Conservation (phyloP, 441 rosid species). For the Omphalea diandra region DNA sequence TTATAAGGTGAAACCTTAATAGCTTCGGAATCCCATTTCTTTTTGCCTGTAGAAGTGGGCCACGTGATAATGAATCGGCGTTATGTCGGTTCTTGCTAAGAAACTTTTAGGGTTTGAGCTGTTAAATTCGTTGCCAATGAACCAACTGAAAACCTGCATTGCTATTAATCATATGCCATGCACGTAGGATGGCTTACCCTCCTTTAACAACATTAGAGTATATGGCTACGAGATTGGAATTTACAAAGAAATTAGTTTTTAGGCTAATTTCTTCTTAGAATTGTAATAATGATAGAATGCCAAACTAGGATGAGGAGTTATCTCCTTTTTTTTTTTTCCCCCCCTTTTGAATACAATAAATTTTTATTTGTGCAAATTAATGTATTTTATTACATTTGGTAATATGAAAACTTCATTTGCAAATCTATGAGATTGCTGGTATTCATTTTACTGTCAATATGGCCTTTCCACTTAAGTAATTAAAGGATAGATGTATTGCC, state of each 20-base stretch:
- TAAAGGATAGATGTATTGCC: too few relatives aligned
- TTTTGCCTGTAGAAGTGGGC: conserved; percentile 19
- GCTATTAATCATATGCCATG: conserved; percentile 19
- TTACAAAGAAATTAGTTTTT: too few relatives aligned
- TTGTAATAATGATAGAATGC: not conserved
- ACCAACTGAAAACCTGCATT: not conserved
- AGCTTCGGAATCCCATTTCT: conserved; percentile 40
- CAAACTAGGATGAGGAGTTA: too few relatives aligned
- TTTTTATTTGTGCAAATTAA: too few relatives aligned
- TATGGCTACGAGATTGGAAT: not conserved
- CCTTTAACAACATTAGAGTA: not conserved
- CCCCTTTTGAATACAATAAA: too few relatives aligned
- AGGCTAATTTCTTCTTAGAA: too few relatives aligned
- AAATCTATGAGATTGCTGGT: too few relatives aligned
- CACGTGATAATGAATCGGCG: conserved; percentile 36
- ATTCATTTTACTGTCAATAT: too few relatives aligned
- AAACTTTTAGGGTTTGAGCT: conserved; percentile 24
- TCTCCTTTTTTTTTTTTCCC: too few relatives aligned
- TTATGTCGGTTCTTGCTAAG: conserved; percentile 29
- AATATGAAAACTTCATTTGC: too few relatives aligned
- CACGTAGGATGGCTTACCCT: conserved; percentile 27
- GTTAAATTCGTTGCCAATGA: conserved; percentile 9
- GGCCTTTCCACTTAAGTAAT: too few relatives aligned
- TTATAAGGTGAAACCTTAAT: conserved; percentile 23
- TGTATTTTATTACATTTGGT: too few relatives aligned